Evolutionary conservation across 495 filamentous ascomycete species (phyloP), one percentile per base, ranked within the genome.

Genomic region (Penicillium paxilli): DNA sequence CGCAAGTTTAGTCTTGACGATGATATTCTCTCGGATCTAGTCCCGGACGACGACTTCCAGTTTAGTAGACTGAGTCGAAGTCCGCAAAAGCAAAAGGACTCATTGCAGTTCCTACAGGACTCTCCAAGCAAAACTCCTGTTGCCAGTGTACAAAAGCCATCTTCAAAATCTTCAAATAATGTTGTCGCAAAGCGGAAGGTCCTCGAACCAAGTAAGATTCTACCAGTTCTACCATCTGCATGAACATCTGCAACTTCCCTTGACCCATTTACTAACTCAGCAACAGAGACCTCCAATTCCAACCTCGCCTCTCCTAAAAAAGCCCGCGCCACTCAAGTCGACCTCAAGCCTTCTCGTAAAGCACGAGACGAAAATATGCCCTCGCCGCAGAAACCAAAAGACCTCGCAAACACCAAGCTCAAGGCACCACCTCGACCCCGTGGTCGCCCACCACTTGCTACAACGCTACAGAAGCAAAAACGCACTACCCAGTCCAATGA

Each of bases 1-100:
- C 69, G 85, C 28, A 88, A 88, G 62, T 76, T 87, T 23, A 82
- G 73, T 54, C 73, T 77, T 5, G 80, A 87, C 16, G 78, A 83
- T 17, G 72, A 79, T 16, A 67, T 64, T 41, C 50, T 46, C 41
- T 54, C 65, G 26, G 60, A 57, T 37, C 16, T 48, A 8, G 52
- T 62, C 20, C 55, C 51, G 17, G 68, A 70, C 28, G 75, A 74
- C 44, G 73, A 71, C 41, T 85, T 86, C 58, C 71, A 80, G 49
- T 86, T 80, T 58, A 71, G 51, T 30, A 68, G 68, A 26, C 59
- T 70, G 5, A 52, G 24, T 45, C 47, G 53, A 12, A 60, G 50
- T 30, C 54, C 63, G 1, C 62, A 51, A 12, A 61, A 52, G 2
- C 40, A 25, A 26, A 38, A 16, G 1, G 51, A 51, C 6, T 9